These are phyloP conservation scores for Bocquillonia castaneifolia DNA, from an alignment of 441 rosid species.

Conservation along the genomic window DNA sequence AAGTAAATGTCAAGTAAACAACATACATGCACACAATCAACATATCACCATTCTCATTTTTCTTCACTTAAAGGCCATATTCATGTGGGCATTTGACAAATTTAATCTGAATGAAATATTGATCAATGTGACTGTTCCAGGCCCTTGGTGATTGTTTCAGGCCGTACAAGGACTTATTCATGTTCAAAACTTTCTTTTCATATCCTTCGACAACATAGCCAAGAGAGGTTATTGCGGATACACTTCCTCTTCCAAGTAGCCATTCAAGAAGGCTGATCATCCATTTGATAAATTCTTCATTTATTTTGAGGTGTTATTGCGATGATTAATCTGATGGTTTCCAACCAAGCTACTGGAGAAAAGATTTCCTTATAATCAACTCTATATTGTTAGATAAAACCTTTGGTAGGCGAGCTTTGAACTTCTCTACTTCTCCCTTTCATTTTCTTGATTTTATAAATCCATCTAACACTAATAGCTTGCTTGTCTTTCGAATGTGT, in stretches of 20 bases:
- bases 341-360: background rate
- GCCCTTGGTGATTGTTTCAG: background rate
- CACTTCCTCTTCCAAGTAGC: background rate
- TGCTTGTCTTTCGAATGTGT: background rate
- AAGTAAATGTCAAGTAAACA: background rate
- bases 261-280: background rate
- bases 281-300: background rate
- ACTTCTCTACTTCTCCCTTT: background rate
- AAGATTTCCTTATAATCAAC: background rate
- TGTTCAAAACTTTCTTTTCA: background rate
- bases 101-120: no score
- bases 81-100: no score
- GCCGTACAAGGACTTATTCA: background rate
- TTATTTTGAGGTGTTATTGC: background rate
- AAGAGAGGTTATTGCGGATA: background rate
- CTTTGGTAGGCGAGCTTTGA: background rate
- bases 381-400: background rate
- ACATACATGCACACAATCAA: background rate
- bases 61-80: no score
- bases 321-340: background rate
- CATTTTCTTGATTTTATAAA: background rate
- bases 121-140: no score
- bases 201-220: background rate
- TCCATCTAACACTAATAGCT: slow-evolving; percentile 3
- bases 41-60: background rate